Percentiles rank a stretch among this genome's conserved stretches.
Conservation (phyloP, 2,329 filamentous ascomycete genomes). For the Xylariaceae sp. region DNA sequence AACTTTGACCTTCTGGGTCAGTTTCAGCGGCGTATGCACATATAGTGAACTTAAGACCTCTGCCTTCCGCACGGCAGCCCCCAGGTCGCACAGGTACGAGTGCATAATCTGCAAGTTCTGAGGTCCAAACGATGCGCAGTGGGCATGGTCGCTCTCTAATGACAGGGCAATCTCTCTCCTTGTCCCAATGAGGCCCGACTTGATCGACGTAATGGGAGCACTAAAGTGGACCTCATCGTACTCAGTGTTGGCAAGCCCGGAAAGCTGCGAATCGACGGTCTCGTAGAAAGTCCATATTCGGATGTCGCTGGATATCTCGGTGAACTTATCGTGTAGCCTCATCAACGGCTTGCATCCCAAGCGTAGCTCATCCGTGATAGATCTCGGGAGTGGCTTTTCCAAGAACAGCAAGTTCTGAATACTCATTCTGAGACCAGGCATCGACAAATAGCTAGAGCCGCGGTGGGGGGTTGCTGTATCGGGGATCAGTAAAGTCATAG, state of each 20-base stretch:
- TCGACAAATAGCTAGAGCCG: conserved; percentile 58
- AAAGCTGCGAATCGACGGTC: conserved; percentile 54
- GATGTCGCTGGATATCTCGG: conserved; percentile 51
- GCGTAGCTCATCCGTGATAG: conserved; percentile 45
- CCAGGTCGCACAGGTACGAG: conserved; percentile 34
- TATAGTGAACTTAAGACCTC: conserved; percentile 30
- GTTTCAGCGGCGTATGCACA: conserved; percentile 40
- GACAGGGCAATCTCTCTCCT: conserved; percentile 48
- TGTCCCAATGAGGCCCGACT: conserved; percentile 47
- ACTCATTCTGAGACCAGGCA: conserved; percentile 48
- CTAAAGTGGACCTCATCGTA: conserved; percentile 49
- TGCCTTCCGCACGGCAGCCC: conserved; percentile 34
- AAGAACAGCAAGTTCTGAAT: conserved; percentile 49
- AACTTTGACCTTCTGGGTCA: conserved; percentile 50
- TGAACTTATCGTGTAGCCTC: conserved; percentile 49
- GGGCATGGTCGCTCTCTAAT: conserved; percentile 49
- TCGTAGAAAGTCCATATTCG: conserved; percentile 60
- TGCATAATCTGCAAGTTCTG: conserved; percentile 45
- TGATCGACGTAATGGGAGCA: conserved; percentile 54
- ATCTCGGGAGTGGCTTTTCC: conserved; percentile 43
- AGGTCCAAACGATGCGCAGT: conserved; percentile 49
- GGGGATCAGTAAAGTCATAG: conserved; percentile 10
- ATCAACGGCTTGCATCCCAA: conserved; percentile 46
- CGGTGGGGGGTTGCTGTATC: conserved; percentile 53
- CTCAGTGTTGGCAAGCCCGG: conserved; percentile 34